phyloP scores from a whole-genome alignment of 139 green algal genomes.

The Chlorella sp. region DNA sequence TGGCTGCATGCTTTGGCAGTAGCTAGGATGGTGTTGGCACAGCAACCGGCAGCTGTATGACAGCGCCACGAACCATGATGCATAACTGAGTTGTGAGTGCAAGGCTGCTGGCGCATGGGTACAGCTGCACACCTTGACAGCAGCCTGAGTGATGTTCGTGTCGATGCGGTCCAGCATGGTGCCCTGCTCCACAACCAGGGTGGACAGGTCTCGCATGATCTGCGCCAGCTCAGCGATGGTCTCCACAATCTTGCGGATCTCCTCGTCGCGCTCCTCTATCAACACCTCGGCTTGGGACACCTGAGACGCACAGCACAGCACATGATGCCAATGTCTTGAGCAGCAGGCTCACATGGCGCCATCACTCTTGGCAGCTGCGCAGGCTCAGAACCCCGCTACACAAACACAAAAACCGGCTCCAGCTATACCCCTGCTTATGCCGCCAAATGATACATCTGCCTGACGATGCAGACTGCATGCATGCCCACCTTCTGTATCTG shows the following conservation, averaged over 20 bases:
- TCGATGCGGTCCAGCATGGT: conserved; percentile 88
- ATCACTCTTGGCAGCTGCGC: no score
- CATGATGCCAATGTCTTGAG: no score
- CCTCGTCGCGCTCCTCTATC: conserved; percentile 71
- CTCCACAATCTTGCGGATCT: conserved; percentile 78
- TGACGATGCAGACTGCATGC: no score
- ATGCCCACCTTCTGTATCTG: conserved; percentile 49
- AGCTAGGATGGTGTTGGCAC: background rate
- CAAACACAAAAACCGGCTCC: no score
- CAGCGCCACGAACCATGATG: background rate
- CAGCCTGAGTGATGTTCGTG: conserved; percentile 35
- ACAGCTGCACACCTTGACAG: conserved; percentile 26
- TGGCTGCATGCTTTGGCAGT: no score
- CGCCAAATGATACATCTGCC: no score
- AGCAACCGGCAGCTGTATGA: background rate
- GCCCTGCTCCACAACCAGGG: conserved; percentile 96
- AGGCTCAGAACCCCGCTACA: no score
- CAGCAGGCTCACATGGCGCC: no score
- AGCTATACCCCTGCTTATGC: no score
- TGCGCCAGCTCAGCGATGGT: conserved; percentile 54
- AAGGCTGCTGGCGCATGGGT: background rate
- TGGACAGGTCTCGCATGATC: conserved; percentile 94
- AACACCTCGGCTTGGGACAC: conserved; percentile 31
- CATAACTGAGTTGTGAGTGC: background rate
- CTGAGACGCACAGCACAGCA: no score